phyloP scores from a whole-genome alignment of 106 monocot species.

The Allium fistulosum region DNA sequence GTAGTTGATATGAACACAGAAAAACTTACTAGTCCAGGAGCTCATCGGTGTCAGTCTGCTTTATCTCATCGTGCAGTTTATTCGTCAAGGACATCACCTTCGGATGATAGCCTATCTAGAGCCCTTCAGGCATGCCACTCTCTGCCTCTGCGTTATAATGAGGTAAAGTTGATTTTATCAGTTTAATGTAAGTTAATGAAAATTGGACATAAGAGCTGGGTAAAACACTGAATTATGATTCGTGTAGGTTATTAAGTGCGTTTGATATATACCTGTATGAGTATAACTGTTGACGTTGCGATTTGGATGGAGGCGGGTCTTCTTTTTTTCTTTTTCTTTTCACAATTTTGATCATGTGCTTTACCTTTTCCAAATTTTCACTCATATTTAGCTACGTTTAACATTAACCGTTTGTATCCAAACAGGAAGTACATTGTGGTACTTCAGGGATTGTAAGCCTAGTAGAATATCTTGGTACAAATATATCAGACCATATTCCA shows the following conservation, averaged over 20 bases:
- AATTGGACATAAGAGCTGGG: too few species aligned
- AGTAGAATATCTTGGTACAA: slow-evolving; percentile 78
- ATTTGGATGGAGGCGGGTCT: too few species aligned
- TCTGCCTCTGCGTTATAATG: slow-evolving; percentile 64
- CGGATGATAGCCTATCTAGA: slow-evolving; percentile 42
- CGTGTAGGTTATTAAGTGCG: too few species aligned
- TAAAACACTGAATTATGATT: too few species aligned
- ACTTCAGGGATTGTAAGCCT: slow-evolving; percentile 60
- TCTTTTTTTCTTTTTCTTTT: background rate
- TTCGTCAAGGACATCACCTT: slow-evolving; percentile 50
- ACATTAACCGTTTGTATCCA: slow-evolving; percentile 1
- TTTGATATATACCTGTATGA: too few species aligned
- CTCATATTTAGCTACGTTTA: too few species aligned
- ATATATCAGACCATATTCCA: slow-evolving; percentile 59
- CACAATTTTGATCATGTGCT: too few species aligned
- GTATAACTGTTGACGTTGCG: too few species aligned
- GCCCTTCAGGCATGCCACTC: slow-evolving; percentile 64
- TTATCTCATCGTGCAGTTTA: slow-evolving; percentile 56
- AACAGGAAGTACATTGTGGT: slow-evolving; percentile 41
- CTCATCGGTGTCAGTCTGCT: slow-evolving; percentile 59
- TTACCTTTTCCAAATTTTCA: too few species aligned
- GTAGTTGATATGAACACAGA: slow-evolving; percentile 21
- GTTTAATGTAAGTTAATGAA: too few species aligned
- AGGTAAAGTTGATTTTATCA: slow-evolving; percentile 26
- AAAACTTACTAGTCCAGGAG: slow-evolving; percentile 17